Conservation (phyloP, 2,329 filamentous ascomycete species). For the Hymenoscyphus infarciens region DNA sequence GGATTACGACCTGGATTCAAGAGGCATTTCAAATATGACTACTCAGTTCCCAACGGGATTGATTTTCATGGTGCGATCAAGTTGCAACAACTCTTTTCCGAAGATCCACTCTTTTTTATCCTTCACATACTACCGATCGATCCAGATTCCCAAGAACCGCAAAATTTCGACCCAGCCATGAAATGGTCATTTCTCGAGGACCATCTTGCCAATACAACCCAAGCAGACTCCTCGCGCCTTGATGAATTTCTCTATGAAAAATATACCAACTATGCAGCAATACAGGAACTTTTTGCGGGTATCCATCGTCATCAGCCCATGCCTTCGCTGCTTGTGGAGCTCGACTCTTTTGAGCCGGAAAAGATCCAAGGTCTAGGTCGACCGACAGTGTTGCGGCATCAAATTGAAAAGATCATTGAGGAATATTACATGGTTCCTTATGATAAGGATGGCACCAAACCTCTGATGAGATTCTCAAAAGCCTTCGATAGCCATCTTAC, state of each 20-base stretch:
- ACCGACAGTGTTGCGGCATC: slow-evolving; percentile 10
- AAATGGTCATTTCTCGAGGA: slow-evolving; percentile 14
- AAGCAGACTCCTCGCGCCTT: slow-evolving; percentile 1
- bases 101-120: slow-evolving; percentile 10
- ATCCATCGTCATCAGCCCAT: slow-evolving; percentile 5
- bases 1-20: slow-evolving; percentile 5
- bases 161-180: slow-evolving; percentile 4
- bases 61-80: neutral
- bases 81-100: neutral
- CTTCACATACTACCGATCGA: slow-evolving; percentile 6
- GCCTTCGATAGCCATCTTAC: slow-evolving; percentile 10
- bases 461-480: slow-evolving; percentile 5
- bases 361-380: slow-evolving; percentile 4
- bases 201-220: slow-evolving; percentile 8
- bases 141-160: neutral
- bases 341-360: neutral
- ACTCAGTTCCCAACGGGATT: slow-evolving; percentile 1
- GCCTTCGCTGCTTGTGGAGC: neutral
- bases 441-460: slow-evolving; percentile 7
- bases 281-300: slow-evolving; percentile 6
- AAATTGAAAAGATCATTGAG: slow-evolving; percentile 11
- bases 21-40: slow-evolving; percentile 3
- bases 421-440: slow-evolving; percentile 9
- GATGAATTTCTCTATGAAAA: slow-evolving; percentile 8
- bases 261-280: slow-evolving; percentile 9